Evolutionary conservation across 371 early-diverging fungal species (phyloP), one percentile per base, ranked within the genome.

Genomic region (Syncephalis fuscata): DNA sequence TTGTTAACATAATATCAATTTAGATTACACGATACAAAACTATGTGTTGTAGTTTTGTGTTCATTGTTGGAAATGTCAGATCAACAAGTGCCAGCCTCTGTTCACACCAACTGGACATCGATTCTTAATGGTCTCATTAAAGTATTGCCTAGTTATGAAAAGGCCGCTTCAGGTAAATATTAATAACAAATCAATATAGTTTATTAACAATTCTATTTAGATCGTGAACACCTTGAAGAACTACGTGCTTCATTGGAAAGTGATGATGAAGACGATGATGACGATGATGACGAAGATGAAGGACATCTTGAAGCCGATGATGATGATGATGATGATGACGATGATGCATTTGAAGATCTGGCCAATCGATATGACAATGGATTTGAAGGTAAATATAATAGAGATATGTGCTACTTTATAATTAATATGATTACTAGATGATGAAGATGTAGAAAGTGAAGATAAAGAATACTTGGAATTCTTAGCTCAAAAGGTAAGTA

Each of bases 11-110:
- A 0, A 17, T n/a, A 7, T 41, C 5, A 9, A 23, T 49, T 44
- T 43, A 70, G 91, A 45, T 93, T 94, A 4, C 88, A 91, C 56
- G 95, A 94, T 66, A 92, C 88, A 72, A 87, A 85, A 65, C 71
- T 92, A 14, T 71, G 73, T 9, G 84, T 94, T 41, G 57, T 87
- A 36, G 73, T 90, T 0, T 59, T 92, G 23, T 81, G 78, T 47
- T 58, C 85, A 0, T 51, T 94, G 16, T 51, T 92, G 32, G 66
- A 67, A 10, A 61, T 86, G 1, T 83, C 89, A 2, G 52, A 65
- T 15, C 77, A 71, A 2, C 70, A 74, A 48, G 58, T 89, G 9
- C 92, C 93, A 7, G 53, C 68, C 0, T 57, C 76, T 7, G 59
- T 88, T 45, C 81, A 79, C 54, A 57, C 56, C 43, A 84, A 74